These are phyloP conservation scores for Ilex aquifolium DNA, from an alignment of 257 asterid genomes.

Conservation along the genomic window DNA sequence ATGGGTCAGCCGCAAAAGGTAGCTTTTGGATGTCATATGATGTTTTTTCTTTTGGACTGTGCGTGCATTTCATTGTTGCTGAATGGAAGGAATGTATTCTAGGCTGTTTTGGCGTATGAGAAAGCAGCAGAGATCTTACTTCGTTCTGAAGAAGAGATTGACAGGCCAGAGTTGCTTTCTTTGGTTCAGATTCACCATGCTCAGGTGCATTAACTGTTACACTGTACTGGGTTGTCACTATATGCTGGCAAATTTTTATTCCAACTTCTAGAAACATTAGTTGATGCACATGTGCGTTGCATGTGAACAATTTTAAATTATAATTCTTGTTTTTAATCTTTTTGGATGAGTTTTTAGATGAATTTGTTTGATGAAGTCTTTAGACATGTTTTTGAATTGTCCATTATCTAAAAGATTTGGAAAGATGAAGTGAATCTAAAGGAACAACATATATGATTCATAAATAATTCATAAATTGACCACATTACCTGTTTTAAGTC, in stretches of 20 bases:
- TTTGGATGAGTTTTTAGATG: no score
- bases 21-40: conserved; percentile 16
- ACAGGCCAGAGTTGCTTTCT: conserved; percentile 93
- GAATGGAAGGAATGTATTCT: conserved; percentile 14
- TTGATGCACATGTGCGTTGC: no score
- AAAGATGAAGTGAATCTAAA: no score
- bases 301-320: no score
- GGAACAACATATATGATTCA: no score
- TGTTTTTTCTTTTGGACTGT: conserved; percentile 9
- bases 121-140: conserved; percentile 90
- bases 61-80: conserved; percentile 11
- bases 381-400: no score
- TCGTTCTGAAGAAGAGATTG: conserved; percentile 91
- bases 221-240: conserved; percentile 5
- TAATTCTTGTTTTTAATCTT: no score
- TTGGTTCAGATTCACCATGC: conserved; percentile 94
- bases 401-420: no score
- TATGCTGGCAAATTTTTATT: conserved; percentile 7
- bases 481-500: no score
- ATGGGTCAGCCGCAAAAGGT: conserved; percentile 99
- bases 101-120: conserved; percentile 86
- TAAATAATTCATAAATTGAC: no score
- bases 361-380: no score
- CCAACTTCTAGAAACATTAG: neutral
- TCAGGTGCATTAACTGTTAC: conserved; percentile 44